A percentile compares a stretch with the other conserved stretches of the same genome.
Evolutionary conservation across 768 basidiomycete species (phyloP).

Genomic region (Fomitopsis serialis): DNA sequence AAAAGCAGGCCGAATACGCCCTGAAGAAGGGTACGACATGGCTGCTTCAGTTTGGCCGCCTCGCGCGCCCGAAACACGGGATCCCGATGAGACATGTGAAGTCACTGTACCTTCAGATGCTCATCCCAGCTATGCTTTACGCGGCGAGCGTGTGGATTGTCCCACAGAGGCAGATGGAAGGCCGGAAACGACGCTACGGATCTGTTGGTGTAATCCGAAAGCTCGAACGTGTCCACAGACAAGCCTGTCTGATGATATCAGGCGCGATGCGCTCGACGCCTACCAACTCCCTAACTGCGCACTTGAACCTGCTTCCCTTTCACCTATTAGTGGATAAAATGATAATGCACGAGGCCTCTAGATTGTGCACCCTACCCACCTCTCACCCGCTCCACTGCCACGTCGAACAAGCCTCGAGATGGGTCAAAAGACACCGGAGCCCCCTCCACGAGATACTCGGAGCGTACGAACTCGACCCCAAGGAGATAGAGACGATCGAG

Average conservation of each 20-base stretch:
- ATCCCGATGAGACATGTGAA: constrained; percentile 4
- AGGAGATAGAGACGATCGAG: constrained; percentile 13
- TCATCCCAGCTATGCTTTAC: constrained; percentile 30
- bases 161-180: neutral
- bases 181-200: neutral
- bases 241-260: constrained; percentile 15
- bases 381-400: constrained; percentile 14
- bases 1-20: constrained; percentile 12
- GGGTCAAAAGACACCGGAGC: constrained; percentile 11
- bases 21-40: constrained; percentile 10
- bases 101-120: too few relatives aligned
- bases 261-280: constrained; percentile 20
- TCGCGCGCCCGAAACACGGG: constrained; percentile 19
- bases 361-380: constrained; percentile 15
- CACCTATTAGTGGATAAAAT: constrained; percentile 11
- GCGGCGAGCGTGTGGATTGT: constrained; percentile 8
- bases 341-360: constrained; percentile 3
- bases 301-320: constrained; percentile 16
- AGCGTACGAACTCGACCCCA: constrained; percentile 8
- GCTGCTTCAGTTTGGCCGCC: constrained; percentile 13
- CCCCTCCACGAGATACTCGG: too few relatives aligned
- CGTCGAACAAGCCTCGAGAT: constrained; percentile 1
- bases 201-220: constrained; percentile 1
- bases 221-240: constrained; percentile 17
- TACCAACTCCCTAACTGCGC: constrained; percentile 15